Conservation (phyloP, 2,329 filamentous ascomycete genomes). For the Talaromyces islandicus region DNA sequence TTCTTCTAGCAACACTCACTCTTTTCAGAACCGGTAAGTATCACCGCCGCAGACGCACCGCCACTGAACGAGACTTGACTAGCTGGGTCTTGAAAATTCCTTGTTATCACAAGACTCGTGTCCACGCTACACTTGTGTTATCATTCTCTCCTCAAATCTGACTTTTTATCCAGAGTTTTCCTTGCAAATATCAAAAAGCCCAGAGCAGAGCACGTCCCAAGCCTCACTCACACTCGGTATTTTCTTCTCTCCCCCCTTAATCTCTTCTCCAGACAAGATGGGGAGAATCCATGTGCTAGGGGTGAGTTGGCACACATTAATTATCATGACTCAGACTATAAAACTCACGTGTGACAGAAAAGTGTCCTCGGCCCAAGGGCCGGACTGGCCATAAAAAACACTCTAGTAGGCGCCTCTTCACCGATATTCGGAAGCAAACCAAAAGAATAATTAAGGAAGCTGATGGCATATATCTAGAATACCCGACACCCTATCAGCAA, state of each 20-base stretch:
- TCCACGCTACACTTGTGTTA: neutral
- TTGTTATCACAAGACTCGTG: neutral
- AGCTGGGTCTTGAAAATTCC: neutral
- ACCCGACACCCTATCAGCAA: neutral
- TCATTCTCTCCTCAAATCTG: neutral
- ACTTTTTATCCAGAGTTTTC: neutral
- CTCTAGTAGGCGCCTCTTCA: conserved; percentile 27
- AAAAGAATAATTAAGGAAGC: neutral
- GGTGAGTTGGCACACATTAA: neutral
- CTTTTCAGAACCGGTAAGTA: neutral
- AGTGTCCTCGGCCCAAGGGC: conserved; percentile 41
- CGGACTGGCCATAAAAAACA: conserved; percentile 40
- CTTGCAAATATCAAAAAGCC: neutral
- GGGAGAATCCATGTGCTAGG: neutral
- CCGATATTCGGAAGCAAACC: neutral
- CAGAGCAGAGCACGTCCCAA: neutral
- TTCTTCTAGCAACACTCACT: neutral
- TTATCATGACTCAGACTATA: neutral
- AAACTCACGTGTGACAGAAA: conserved; percentile 28
- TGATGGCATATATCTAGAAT: neutral
- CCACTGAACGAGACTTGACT: no score
- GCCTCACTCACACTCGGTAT: neutral
- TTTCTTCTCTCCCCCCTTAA: neutral
- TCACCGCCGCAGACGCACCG: neutral
- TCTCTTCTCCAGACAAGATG: neutral